phyloP scores from a whole-genome alignment of 352 stramenopile species.

The Globisporangium spiculum region DNA sequence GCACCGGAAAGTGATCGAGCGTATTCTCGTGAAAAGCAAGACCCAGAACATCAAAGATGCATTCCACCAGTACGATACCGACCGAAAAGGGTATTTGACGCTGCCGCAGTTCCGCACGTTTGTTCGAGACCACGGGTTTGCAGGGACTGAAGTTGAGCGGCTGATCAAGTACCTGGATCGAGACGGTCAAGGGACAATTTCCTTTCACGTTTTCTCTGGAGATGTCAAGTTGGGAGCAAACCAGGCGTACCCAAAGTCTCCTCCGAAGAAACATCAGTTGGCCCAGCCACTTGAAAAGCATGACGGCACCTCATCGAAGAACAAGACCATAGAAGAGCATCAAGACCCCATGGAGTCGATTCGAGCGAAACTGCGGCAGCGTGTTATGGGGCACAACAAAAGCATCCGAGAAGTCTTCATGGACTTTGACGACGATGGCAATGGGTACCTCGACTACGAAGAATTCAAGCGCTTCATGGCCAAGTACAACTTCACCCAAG shows the following conservation, averaged over 20 bases:
- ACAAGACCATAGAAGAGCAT: conserved; percentile 6
- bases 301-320: conserved; percentile 16
- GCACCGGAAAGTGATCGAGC: conserved; percentile 60
- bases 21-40: conserved; percentile 46
- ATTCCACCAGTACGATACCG: conserved; percentile 60
- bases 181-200: conserved; percentile 35
- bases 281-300: conserved; percentile 29
- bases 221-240: conserved; percentile 30
- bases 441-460: conserved; percentile 55
- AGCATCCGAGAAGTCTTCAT: conserved; percentile 71
- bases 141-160: conserved; percentile 44
- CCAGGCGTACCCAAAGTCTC: conserved; percentile 44
- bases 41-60: conserved; percentile 62
- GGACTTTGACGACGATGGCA: conserved; percentile 61
- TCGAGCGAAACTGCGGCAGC: conserved; percentile 49
- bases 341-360: conserved; percentile 54
- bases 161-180: conserved; percentile 45
- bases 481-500: conserved; percentile 47
- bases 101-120: conserved; percentile 45
- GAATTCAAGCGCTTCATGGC: conserved; percentile 73
- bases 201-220: conserved; percentile 55
- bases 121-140: conserved; percentile 52
- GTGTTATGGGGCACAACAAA: conserved; percentile 70
- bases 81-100: conserved; percentile 42
- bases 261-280: conserved; percentile 43